Percentiles rank a stretch among this genome's conserved stretches.
These are phyloP conservation scores for Combretum micranthum DNA, from an alignment of 345 rosid genomes.

Conservation along the genomic window DNA sequence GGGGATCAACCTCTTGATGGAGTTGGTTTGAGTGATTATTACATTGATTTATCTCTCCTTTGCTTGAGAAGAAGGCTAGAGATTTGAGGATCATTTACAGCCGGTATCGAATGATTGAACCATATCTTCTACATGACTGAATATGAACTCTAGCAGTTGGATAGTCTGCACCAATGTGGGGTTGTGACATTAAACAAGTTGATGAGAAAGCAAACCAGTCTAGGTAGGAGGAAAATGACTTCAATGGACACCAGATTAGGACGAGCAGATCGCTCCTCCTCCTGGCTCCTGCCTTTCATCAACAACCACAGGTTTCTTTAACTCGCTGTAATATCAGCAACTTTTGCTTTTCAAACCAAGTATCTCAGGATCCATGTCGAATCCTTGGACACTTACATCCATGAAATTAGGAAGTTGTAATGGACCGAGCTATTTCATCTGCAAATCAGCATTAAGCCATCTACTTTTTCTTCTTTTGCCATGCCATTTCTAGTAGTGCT, in stretches of 20 bases:
- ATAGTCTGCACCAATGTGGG: constrained; percentile 6
- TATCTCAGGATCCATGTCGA: constrained; percentile 13
- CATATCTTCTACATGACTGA: too few species aligned
- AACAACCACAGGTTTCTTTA: constrained; percentile 11
- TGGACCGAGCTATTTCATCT: constrained; percentile 14
- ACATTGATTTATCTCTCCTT: constrained; percentile 47
- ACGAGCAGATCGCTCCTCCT: constrained; percentile 10
- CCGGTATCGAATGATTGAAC: constrained; percentile 39
- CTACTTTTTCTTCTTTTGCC: constrained; percentile 19
- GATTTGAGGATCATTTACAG: constrained; percentile 54
- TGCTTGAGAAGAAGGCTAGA: constrained; percentile 55
- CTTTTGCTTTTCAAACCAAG: constrained; percentile 9
- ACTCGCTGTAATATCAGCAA: constrained; percentile 10
- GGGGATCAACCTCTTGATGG: constrained; percentile 21
- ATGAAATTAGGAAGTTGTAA: constrained; percentile 15
- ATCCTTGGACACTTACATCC: background rate
- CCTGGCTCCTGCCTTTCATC: background rate
- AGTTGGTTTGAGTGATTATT: constrained; percentile 69
- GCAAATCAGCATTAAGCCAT: constrained; percentile 11
- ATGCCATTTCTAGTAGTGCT: background rate
- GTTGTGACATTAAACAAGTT: background rate
- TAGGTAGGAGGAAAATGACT: constrained; percentile 3
- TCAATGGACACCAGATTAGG: constrained; percentile 12
- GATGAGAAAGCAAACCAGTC: constrained; percentile 8
- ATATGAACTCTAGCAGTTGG: too few species aligned